Conservation (phyloP, 2,329 filamentous ascomycete species). For the Phoma sp. region DNA sequence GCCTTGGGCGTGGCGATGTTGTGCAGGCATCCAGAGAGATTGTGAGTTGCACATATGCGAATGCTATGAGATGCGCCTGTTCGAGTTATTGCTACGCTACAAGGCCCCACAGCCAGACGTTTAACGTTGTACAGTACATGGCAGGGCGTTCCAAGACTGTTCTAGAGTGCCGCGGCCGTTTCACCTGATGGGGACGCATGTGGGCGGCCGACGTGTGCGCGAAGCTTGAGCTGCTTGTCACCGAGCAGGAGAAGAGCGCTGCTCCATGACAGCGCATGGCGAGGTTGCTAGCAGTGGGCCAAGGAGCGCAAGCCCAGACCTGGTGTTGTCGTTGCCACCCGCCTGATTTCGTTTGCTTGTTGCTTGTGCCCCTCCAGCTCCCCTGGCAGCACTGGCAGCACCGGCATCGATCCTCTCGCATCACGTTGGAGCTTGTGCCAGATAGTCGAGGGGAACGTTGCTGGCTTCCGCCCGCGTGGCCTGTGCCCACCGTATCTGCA, state of each 20-base stretch:
- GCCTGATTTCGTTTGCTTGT: not conserved
- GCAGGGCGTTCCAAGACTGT: slow-evolving; percentile 9
- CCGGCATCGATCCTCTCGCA: slow-evolving; percentile 4
- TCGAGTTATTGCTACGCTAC: not conserved
- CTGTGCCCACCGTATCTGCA: not conserved
- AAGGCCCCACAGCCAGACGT: slow-evolving; percentile 12
- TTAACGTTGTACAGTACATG: slow-evolving; percentile 2
- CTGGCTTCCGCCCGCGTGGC: slow-evolving; percentile 10
- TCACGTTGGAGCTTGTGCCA: not conserved
- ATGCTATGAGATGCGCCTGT: slow-evolving; percentile 7
- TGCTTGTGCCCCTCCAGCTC: slow-evolving; percentile 17
- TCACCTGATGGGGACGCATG: slow-evolving; percentile 13
- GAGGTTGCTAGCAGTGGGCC: slow-evolving; percentile 6
- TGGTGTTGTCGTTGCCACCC: not conserved
- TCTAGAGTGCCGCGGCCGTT: slow-evolving; percentile 19
- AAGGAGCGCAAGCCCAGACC: slow-evolving; percentile 10
- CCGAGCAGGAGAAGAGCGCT: not conserved
- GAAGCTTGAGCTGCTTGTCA: slow-evolving; percentile 7
- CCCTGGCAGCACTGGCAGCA: not conserved
- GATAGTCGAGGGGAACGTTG: slow-evolving; percentile 13
- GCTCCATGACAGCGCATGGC: slow-evolving; percentile 5
- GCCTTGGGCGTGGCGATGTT: not conserved
- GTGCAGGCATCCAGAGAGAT: no score
- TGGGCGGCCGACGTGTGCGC: slow-evolving; percentile 8
- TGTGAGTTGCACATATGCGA: not conserved